Evolutionary conservation across 768 basidiomycete genomes (phyloP).

Genomic region (Suillus decipiens): DNA sequence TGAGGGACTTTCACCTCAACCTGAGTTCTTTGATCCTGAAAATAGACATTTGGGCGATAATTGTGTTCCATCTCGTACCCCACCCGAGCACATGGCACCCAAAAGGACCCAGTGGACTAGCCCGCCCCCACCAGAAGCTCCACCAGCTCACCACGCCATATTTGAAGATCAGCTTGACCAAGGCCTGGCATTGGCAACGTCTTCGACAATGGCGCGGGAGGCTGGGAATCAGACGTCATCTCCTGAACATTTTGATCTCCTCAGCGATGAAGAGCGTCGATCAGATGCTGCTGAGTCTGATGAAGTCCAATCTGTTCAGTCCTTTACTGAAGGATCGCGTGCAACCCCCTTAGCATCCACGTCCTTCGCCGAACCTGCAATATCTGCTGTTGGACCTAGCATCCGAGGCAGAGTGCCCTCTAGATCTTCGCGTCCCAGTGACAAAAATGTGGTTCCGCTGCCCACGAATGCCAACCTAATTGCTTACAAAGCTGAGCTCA

Average conservation of each 20-base stretch:
- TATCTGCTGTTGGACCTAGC: slow-evolving; percentile 12
- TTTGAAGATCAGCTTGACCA: slow-evolving; percentile 71
- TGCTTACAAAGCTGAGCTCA: slow-evolving; percentile 39
- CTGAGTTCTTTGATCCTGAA: slow-evolving; percentile 48
- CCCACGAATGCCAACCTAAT: slow-evolving; percentile 14
- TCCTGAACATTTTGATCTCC: slow-evolving; percentile 57
- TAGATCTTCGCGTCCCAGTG: slow-evolving; percentile 13
- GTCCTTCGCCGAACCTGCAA: slow-evolving; percentile 13
- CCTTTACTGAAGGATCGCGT: slow-evolving; percentile 57
- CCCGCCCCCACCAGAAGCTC: slow-evolving; percentile 77
- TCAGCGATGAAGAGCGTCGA: slow-evolving; percentile 65
- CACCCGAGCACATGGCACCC: slow-evolving; percentile 80
- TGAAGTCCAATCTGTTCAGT: slow-evolving; percentile 68
- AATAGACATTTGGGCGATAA: slow-evolving; percentile 33
- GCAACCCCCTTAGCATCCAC: slow-evolving; percentile 19
- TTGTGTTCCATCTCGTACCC: slow-evolving; percentile 43
- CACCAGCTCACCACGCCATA: slow-evolving; percentile 60
- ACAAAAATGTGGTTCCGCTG: slow-evolving; percentile 10
- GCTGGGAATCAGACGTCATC: slow-evolving; percentile 52
- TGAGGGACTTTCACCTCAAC: slow-evolving; percentile 55
- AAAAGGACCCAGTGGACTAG: slow-evolving; percentile 83
- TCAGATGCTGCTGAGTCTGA: slow-evolving; percentile 66
- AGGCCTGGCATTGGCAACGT: slow-evolving; percentile 68
- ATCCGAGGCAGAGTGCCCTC: slow-evolving; percentile 30
- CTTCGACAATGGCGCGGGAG: slow-evolving; percentile 61